Percentiles rank a stretch among this genome's conserved stretches.
phyloP scores from a whole-genome alignment of 1,284 basidiomycete genomes.

The Calocybe gambosa region DNA sequence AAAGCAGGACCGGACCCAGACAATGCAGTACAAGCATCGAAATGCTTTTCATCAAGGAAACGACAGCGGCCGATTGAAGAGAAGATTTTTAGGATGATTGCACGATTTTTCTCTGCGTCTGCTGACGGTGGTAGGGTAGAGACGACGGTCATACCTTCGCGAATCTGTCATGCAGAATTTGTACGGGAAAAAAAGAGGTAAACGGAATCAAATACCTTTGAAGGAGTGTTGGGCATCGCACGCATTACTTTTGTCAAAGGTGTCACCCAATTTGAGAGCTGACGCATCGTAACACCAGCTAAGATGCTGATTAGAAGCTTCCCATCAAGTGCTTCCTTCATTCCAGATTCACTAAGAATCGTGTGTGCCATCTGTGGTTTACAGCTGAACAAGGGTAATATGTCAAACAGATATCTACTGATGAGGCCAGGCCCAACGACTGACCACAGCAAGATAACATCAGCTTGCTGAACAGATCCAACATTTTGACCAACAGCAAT shows the following conservation, averaged over 20 bases:
- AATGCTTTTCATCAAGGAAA: constrained; percentile 95
- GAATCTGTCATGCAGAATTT: constrained; percentile 54
- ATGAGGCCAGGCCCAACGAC: constrained; percentile 19
- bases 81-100: constrained; percentile 89
- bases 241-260: constrained; percentile 82
- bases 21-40: constrained; percentile 96
- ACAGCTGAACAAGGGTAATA: constrained; percentile 48
- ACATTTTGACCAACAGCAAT: constrained; percentile 71
- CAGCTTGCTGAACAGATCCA: constrained; percentile 63
- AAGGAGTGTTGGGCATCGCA: constrained; percentile 99
- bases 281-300: constrained; percentile 87
- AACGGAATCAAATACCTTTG: constrained; percentile 53
- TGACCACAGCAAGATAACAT: constrained; percentile 87
- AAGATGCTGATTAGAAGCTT: constrained; percentile 97
- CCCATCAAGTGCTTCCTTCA: constrained; percentile 79
- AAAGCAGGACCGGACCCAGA: constrained; percentile 97
- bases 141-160: constrained; percentile 95
- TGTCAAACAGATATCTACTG: constrained; percentile 2
- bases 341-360: constrained; percentile 77
- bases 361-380: constrained; percentile 87
- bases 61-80: constrained; percentile 91
- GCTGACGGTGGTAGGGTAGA: constrained; percentile 57
- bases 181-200: not conserved
- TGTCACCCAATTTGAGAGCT: constrained; percentile 73
- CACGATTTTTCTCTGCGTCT: constrained; percentile 53